A percentile compares a stretch with the other conserved stretches of the same genome.
Conservation (phyloP, 1,139 yeast genomes). For the Candida buenavistaensis region DNA sequence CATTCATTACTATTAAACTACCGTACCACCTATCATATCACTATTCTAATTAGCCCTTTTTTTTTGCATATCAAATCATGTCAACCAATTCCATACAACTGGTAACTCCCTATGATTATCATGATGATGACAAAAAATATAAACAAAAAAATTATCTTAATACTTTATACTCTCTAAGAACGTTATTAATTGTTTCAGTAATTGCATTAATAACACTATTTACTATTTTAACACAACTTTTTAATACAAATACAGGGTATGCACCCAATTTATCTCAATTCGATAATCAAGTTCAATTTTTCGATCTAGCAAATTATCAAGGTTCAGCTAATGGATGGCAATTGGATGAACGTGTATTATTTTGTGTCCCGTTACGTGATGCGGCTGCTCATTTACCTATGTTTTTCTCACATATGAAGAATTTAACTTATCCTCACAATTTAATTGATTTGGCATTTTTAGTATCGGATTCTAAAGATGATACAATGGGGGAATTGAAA, state of each 20-base stretch:
- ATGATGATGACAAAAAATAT: constrained; percentile 10
- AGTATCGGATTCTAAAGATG: constrained; percentile 58
- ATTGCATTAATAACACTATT: constrained; percentile 10
- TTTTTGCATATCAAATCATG: constrained; percentile 1
- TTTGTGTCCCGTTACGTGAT: constrained; percentile 61
- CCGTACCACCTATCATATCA: too few relatives aligned
- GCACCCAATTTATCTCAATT: constrained; percentile 24
- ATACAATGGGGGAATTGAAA: constrained; percentile 51
- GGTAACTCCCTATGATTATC: constrained; percentile 16
- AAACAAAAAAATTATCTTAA: constrained; percentile 1
- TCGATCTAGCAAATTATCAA: constrained; percentile 44
- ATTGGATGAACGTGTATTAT: constrained; percentile 51
- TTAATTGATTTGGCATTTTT: constrained; percentile 58
- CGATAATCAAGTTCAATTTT: constrained; percentile 35
- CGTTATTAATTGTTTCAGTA: constrained; percentile 3
- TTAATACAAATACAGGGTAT: constrained; percentile 15
- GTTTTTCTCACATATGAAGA: constrained; percentile 58
- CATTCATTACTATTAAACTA: too few relatives aligned
- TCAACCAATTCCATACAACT: constrained; percentile 13
- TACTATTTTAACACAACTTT: constrained; percentile 4
- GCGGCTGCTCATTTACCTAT: constrained; percentile 64
- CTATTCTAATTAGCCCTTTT: neutral
- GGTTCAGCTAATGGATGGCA: constrained; percentile 57
- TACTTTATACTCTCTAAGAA: constrained; percentile 5
- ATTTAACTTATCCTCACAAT: constrained; percentile 58